These are phyloP conservation scores for Lipomyces yarrowii DNA, from an alignment of 1,139 yeast genomes.

Conservation along the genomic window DNA sequence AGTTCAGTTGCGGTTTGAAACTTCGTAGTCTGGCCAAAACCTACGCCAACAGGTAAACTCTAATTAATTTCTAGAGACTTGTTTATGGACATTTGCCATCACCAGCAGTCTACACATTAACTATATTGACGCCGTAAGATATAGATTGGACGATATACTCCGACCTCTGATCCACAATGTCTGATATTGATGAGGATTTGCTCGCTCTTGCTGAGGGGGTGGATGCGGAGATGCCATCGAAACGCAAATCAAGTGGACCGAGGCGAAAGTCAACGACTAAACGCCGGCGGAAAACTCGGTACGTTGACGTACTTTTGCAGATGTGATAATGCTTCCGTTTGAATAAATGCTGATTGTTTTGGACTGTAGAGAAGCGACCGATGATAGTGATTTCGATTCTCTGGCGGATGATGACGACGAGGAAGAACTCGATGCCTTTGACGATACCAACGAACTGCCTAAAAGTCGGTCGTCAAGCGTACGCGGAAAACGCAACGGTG, in stretches of 20 bases:
- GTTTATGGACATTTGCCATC: neutral
- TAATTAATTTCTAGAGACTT: neutral
- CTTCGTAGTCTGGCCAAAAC: too few relatives aligned
- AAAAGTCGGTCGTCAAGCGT: conserved; percentile 5
- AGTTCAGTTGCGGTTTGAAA: too few relatives aligned
- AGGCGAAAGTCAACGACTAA: conserved; percentile 15
- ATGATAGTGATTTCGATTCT: conserved; percentile 5
- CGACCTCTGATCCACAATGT: conserved; percentile 13
- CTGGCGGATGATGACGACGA: conserved; percentile 8
- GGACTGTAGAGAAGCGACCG: conserved; percentile 5
- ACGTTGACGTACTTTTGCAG: neutral
- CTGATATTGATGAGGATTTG: conserved; percentile 72
- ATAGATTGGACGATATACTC: neutral
- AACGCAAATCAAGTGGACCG: conserved; percentile 33
- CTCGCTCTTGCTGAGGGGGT: conserved; percentile 88
- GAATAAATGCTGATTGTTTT: neutral
- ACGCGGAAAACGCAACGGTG: neutral
- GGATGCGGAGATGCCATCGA: conserved; percentile 37
- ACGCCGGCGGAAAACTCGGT: conserved; percentile 21
- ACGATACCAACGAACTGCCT: conserved; percentile 9
- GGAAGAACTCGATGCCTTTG: conserved; percentile 17
- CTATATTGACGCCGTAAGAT: neutral
- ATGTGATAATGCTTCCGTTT: neutral
- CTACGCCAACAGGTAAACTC: neutral
- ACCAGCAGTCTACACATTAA: neutral